A percentile compares a stretch with the other conserved stretches of the same genome.
phyloP scores from a whole-genome alignment of 305 asterid species.

The Ajuga reptans region DNA sequence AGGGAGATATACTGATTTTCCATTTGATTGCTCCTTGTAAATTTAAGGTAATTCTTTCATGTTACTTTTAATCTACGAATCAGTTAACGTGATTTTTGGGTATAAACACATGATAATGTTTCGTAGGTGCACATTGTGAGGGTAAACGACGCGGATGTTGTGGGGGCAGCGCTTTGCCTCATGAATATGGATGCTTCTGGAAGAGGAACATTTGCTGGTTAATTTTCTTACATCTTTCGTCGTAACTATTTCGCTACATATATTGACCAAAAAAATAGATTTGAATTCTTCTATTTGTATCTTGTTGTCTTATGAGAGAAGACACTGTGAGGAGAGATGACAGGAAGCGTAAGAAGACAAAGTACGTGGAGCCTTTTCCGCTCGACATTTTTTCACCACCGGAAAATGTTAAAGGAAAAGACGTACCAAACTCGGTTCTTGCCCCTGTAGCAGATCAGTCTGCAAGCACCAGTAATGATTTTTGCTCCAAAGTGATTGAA shows the following conservation, averaged over 20 bases:
- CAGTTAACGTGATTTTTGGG: not conserved
- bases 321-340: slow-evolving; percentile 33
- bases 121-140: slow-evolving; percentile 74
- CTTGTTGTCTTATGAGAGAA: slow-evolving; percentile 15
- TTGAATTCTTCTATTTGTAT: slow-evolving; percentile 18
- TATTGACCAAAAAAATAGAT: not conserved
- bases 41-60: slow-evolving; percentile 44
- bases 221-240: slow-evolving; percentile 19
- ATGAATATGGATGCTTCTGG: slow-evolving; percentile 39
- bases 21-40: slow-evolving; percentile 69
- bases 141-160: slow-evolving; percentile 45
- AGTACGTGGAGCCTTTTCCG: slow-evolving; percentile 44
- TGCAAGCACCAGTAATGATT: slow-evolving; percentile 30
- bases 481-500: slow-evolving; percentile 33
- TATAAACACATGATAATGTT: not conserved
- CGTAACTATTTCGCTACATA: not conserved
- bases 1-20: slow-evolving; percentile 75
- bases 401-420: slow-evolving; percentile 20
- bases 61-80: not conserved
- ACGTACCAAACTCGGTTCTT: slow-evolving; percentile 18
- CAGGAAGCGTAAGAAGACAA: slow-evolving; percentile 40
- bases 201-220: slow-evolving; percentile 41
- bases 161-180: slow-evolving; percentile 67
- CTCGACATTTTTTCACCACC: slow-evolving; percentile 29
- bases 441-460: slow-evolving; percentile 24